These are phyloP conservation scores for Boletus huronensis DNA, from an alignment of 768 basidiomycete species.

Conservation along the genomic window DNA sequence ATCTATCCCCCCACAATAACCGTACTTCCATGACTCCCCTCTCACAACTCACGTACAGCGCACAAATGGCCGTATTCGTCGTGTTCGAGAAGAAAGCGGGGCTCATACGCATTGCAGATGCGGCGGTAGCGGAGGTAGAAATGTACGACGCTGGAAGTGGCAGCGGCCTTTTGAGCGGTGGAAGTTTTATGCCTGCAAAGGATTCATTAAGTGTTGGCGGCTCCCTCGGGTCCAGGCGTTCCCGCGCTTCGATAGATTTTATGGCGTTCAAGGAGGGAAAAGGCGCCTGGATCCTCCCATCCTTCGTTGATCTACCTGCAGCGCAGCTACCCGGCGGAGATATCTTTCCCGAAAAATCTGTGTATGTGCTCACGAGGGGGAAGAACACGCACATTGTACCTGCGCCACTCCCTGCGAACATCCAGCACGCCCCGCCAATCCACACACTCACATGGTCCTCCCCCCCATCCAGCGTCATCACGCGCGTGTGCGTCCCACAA, in stretches of 20 bases:
- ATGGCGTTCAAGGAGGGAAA: slow-evolving; percentile 37
- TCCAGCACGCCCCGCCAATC: slow-evolving; percentile 48
- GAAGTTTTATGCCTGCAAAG: slow-evolving; percentile 22
- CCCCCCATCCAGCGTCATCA: slow-evolving; percentile 50
- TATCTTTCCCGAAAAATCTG: slow-evolving; percentile 32
- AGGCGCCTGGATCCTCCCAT: slow-evolving; percentile 28
- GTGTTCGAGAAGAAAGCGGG: slow-evolving; percentile 85
- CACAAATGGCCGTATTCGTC: slow-evolving; percentile 76
- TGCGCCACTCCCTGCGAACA: slow-evolving; percentile 58
- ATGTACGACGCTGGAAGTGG: slow-evolving; percentile 40
- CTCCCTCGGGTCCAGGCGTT: slow-evolving; percentile 31
- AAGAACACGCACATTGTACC: slow-evolving; percentile 65
- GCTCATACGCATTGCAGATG: slow-evolving; percentile 77
- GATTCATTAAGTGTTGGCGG: slow-evolving; percentile 25
- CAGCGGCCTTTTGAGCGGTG: slow-evolving; percentile 5
- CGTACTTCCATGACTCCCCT: slow-evolving; percentile 31
- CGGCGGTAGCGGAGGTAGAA: slow-evolving; percentile 77
- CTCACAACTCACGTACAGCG: slow-evolving; percentile 50
- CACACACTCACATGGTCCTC: slow-evolving; percentile 56
- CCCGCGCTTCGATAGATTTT: slow-evolving; percentile 43
- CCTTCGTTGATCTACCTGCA: slow-evolving; percentile 24
- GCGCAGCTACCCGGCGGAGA: slow-evolving; percentile 16
- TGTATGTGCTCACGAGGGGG: slow-evolving; percentile 69
- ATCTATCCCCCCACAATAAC: slow-evolving; percentile 28
- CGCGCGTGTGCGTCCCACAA: slow-evolving; percentile 45